These are phyloP conservation scores for Tetrahymena thermophila DNA, from an alignment of 73 alveolate genomes.

Conservation along the genomic window DNA sequence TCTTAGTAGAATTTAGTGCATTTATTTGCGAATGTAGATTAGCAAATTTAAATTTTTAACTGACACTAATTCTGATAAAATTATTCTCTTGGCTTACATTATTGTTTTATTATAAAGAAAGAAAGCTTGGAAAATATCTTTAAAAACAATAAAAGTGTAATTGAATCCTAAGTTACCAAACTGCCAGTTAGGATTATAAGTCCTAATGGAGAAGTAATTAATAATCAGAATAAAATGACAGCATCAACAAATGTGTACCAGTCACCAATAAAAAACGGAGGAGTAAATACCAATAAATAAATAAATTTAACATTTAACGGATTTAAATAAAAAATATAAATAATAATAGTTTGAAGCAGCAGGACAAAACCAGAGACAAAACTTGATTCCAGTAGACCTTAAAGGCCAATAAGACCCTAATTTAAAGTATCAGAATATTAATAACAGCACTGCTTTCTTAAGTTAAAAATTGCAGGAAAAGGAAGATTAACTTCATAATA, in stretches of 20 bases:
- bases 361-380: not conserved
- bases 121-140: not conserved
- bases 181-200: not conserved
- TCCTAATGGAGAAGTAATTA: not conserved
- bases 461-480: not conserved
- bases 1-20: too few species aligned
- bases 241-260: not conserved
- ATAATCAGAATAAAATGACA: not conserved
- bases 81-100: not conserved
- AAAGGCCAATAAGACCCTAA: conserved; percentile 1
- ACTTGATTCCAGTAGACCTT: not conserved
- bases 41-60: too few species aligned
- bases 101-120: not conserved
- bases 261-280: not conserved
- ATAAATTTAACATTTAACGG: not conserved
- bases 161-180: not conserved
- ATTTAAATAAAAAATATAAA: not conserved
- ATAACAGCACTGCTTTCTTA: conserved; percentile 2
- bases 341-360: not conserved
- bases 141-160: not conserved
- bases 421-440: not conserved
- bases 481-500: not conserved
- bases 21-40: too few species aligned
- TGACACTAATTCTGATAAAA: too few species aligned
- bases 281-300: not conserved